Percentiles rank a stretch among this genome's conserved stretches.
Evolutionary conservation across 108 stramenopile species (phyloP).

Genomic region (Stephanodiscus triporus): DNA sequence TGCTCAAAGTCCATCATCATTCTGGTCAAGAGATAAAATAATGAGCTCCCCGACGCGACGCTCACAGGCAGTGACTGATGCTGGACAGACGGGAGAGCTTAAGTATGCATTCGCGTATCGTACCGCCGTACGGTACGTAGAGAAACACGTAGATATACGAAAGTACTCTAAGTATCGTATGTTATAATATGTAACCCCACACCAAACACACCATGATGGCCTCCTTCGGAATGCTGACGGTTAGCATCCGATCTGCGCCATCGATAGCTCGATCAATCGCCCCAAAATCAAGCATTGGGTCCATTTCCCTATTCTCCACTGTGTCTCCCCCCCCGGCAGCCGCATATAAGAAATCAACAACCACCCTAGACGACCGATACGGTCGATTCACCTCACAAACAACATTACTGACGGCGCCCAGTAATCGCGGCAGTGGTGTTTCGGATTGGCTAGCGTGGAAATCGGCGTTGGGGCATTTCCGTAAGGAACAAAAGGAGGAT

Average conservation of each 20-base stretch:
- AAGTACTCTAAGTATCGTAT: too few species aligned
- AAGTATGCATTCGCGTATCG: too few species aligned
- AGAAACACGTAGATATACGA: too few species aligned
- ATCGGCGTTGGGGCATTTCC: slow-evolving; percentile 23
- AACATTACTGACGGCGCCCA: slow-evolving; percentile 9
- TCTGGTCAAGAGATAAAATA: too few species aligned
- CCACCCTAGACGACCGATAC: slow-evolving; percentile 10
- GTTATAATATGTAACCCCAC: background rate
- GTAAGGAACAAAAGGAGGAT: slow-evolving; percentile 25
- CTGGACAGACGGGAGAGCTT: background rate
- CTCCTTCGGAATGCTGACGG: slow-evolving; percentile 13
- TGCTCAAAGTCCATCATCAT: slow-evolving; percentile 9
- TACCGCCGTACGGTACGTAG: too few species aligned
- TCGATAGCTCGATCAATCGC: slow-evolving; percentile 8
- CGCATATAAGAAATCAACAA: slow-evolving; percentile 15
- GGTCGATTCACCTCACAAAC: slow-evolving; percentile 14
- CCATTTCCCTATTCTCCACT: slow-evolving; percentile 24
- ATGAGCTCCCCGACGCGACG: too few species aligned
- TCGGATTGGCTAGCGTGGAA: slow-evolving; percentile 10
- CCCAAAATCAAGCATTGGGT: background rate
- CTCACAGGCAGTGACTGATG: too few species aligned
- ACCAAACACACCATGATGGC: slow-evolving; percentile 5
- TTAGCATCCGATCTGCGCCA: slow-evolving; percentile 1
- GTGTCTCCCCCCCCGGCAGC: slow-evolving; percentile 13
- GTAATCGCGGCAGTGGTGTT: background rate